Base-by-base conservation (phyloP, 306 rosid species). In the Oxytropis ochrocephala region DNA sequence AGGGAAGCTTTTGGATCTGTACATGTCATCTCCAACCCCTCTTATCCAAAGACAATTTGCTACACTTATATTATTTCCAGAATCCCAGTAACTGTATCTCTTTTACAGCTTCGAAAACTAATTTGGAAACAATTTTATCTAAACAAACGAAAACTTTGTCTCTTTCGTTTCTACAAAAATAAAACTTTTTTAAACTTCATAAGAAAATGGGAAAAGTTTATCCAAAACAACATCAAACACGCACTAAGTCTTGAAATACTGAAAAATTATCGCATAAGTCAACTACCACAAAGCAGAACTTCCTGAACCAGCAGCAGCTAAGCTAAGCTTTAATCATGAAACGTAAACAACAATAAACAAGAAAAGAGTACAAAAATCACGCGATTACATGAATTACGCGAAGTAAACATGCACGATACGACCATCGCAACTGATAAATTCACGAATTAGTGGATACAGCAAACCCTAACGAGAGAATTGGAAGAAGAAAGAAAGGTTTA, bases 391-490 rank as follows among this genome's bases (percentile, higher is more conserved):
- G n/a, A 82, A 80, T 48, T 35, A 56, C 52, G 49, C 60, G 51
- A 52, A 11, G 21, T 19, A 72, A 32, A 42, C 19, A 38, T n/a
- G n/a, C 17, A 13, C 29, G 14, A 67, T 41, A 65, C 10, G 19
- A 70, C 51, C 58, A 50, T 19, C 53, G 53, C 8, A 6, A 35
- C 6, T 61, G 53, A 59, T 18, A 49, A 24, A 21, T 2, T 49
- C 6, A 14, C 12, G 67, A 64, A 27, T 18, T 27, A 51, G 12
- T 21, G 29, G 16, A 79, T 72, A 16, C 53, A 80, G 49, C 21
- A 83, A 83, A 71, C 80, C 96, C 89, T 60, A 80, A 74, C 35
- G 39, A 6, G 16, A 51, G 19, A 63, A 60, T n/a, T 3, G 10
- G 35, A 61, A 33, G 79, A 78, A 29, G 54, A 35, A 12, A 60